Percentiles rank a stretch among this genome's conserved stretches.
Evolutionary conservation across 352 stramenopile genomes (phyloP).

Genomic region (Globisporangium canariense): DNA sequence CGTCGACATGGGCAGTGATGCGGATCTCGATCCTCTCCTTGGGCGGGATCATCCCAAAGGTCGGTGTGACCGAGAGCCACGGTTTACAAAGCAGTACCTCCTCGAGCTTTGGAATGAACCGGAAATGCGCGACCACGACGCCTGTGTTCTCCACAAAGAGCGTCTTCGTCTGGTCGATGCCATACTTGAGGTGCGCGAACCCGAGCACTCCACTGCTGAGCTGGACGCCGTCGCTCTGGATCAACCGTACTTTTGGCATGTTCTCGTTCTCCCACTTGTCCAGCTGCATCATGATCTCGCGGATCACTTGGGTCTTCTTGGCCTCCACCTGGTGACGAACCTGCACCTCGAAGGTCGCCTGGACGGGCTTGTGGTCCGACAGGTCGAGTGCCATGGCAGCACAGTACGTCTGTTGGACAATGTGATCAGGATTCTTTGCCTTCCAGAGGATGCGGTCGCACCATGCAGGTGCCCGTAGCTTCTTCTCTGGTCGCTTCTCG

Average conservation of each 20-base stretch:
- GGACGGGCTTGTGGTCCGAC: constrained; percentile 99
- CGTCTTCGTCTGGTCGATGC: constrained; percentile 53
- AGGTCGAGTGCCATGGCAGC: constrained; percentile 88
- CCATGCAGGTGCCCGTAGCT: constrained; percentile 97
- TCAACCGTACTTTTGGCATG: constrained; percentile 90
- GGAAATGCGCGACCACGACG: constrained; percentile 92
- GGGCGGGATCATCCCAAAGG: constrained; percentile 86
- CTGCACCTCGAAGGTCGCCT: constrained; percentile 89
- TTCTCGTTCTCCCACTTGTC: constrained; percentile 97
- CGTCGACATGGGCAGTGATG: constrained; percentile 90
- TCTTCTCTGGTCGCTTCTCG: constrained; percentile 98
- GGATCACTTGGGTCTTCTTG: constrained; percentile 89
- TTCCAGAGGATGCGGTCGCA: constrained; percentile 88
- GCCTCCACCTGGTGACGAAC: constrained; percentile 90
- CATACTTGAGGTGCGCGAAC: constrained; percentile 67
- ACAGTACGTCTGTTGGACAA: constrained; percentile 82
- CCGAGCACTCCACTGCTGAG: constrained; percentile 56
- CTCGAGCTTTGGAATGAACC: constrained; percentile 90
- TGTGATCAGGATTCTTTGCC: constrained; percentile 47
- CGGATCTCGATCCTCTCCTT: constrained; percentile 84
- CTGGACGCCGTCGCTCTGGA: constrained; percentile 37
- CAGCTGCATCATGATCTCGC: constrained; percentile 93
- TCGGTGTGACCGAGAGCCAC: constrained; percentile 90
- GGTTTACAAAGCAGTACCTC: constrained; percentile 87
- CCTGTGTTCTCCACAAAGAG: constrained; percentile 90